Percentiles rank a stretch among this genome's conserved stretches.
Conservation (phyloP, 495 filamentous ascomycete species). For the Alectoria sarmentosa region DNA sequence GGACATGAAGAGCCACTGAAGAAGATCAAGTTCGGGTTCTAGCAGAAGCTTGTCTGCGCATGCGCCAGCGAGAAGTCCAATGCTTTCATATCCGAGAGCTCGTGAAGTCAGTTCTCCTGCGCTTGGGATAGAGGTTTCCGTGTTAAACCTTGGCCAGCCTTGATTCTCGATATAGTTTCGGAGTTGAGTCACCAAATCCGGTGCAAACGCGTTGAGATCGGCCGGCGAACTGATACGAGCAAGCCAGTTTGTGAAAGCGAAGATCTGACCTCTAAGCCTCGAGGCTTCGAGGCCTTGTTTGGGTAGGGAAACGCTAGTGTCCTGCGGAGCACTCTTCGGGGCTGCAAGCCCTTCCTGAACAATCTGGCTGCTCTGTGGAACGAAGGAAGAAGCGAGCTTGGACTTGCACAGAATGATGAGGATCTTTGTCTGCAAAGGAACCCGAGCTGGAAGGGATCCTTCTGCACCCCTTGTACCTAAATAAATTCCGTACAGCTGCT, state of each 20-base stretch:
- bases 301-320: slow-evolving; percentile 39
- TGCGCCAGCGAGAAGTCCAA: slow-evolving; percentile 62
- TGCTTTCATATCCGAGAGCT: slow-evolving; percentile 71
- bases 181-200: slow-evolving; percentile 62
- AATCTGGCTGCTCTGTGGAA: slow-evolving; percentile 54
- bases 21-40: slow-evolving; percentile 51
- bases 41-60: slow-evolving; percentile 44
- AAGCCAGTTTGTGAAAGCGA: slow-evolving; percentile 83
- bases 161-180: slow-evolving; percentile 69
- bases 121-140: slow-evolving; percentile 43
- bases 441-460: slow-evolving; percentile 49
- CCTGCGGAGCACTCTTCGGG: slow-evolving; percentile 28
- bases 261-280: slow-evolving; percentile 68
- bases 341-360: slow-evolving; percentile 57
- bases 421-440: slow-evolving; percentile 68
- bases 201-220: slow-evolving; percentile 55
- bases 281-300: slow-evolving; percentile 58
- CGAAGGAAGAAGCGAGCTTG: slow-evolving; percentile 54
- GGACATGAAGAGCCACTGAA: slow-evolving; percentile 73
- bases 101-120: slow-evolving; percentile 52
- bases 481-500: slow-evolving; percentile 62
- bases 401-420: slow-evolving; percentile 73
- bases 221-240: slow-evolving; percentile 61
- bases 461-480: slow-evolving; percentile 41
- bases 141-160: slow-evolving; percentile 67